A percentile compares a stretch with the other conserved stretches of the same genome.
Evolutionary conservation across 2,329 filamentous ascomycete genomes (phyloP).

Genomic region (Aspergillus intermedius): DNA sequence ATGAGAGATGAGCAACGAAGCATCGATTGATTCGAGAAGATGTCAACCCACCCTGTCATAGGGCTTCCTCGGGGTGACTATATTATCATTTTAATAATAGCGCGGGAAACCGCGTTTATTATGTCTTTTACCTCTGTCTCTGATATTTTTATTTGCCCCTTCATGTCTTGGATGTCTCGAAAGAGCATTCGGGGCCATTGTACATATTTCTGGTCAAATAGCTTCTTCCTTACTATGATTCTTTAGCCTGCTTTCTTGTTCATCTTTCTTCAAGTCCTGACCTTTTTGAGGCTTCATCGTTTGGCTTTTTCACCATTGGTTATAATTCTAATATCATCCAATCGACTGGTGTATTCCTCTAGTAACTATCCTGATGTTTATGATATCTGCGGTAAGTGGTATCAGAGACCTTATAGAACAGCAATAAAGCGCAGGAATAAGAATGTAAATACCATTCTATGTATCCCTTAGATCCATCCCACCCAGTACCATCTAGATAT

Average conservation of each 20-base stretch:
- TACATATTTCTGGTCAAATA: constrained; percentile 14
- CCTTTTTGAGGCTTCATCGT: background rate
- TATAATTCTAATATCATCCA: too few species aligned
- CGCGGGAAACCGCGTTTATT: constrained; percentile 16
- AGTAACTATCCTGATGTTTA: too few species aligned
- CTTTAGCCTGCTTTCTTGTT: background rate
- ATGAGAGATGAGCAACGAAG: constrained; percentile 26
- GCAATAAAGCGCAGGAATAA: too few species aligned
- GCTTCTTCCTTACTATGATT: background rate
- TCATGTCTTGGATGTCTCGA: background rate
- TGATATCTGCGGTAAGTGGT: too few species aligned
- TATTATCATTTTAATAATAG: constrained; percentile 14
- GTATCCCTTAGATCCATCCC: too few species aligned
- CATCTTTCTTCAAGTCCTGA: background rate
- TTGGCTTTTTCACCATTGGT: too few species aligned
- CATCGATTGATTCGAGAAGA: constrained; percentile 15
- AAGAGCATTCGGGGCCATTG: constrained; percentile 8
- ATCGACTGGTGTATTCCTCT: too few species aligned
- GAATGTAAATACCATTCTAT: too few species aligned
- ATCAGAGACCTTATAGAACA: too few species aligned
- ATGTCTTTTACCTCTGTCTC: background rate
- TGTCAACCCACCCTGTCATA: constrained; percentile 8
- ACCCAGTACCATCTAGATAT: too few species aligned
- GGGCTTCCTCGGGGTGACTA: constrained; percentile 9
- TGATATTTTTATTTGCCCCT: constrained; percentile 2